Conservation (phyloP, 345 rosid species). For the Odontarrhena argentea region DNA sequence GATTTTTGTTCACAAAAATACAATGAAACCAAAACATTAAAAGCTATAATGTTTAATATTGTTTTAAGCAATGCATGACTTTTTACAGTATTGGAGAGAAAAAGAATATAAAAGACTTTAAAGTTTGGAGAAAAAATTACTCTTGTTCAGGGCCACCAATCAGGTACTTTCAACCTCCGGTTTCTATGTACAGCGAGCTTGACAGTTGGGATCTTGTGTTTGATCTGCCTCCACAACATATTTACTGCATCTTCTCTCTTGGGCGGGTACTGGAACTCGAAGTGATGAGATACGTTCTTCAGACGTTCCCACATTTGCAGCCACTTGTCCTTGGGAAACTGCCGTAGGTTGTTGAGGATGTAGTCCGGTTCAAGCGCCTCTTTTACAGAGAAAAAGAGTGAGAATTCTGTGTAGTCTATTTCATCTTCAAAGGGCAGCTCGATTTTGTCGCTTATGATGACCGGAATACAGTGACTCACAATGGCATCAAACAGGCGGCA, state of each 20-base stretch:
- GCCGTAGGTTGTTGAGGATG: constrained; percentile 64
- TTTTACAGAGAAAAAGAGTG: constrained; percentile 69
- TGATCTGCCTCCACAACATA: constrained; percentile 90
- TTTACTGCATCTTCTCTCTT: constrained; percentile 74
- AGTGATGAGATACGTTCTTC: constrained; percentile 76
- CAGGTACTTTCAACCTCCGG: constrained; percentile 75
- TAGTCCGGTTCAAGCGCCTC: constrained; percentile 73
- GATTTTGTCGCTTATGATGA: constrained; percentile 74
- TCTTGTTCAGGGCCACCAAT: constrained; percentile 73
- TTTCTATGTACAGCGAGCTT: constrained; percentile 74
- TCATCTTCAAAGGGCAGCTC: constrained; percentile 91
- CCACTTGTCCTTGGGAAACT: constrained; percentile 77
- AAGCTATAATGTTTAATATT: too few species aligned
- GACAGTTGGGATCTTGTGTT: constrained; percentile 65
- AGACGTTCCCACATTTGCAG: constrained; percentile 67
- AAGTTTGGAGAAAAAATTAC: constrained; percentile 8
- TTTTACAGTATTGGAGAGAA: constrained; percentile 38
- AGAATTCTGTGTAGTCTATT: constrained; percentile 72
- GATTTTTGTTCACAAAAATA: too few species aligned
- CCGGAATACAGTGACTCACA: constrained; percentile 86
- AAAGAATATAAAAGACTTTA: constrained; percentile 28
- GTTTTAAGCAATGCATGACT: too few species aligned
- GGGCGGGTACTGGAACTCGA: constrained; percentile 77
- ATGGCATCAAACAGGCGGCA: constrained; percentile 87
- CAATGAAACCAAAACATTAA: too few species aligned